phyloP scores from a whole-genome alignment of 768 basidiomycete genomes.

The Scleroderma citrinum region DNA sequence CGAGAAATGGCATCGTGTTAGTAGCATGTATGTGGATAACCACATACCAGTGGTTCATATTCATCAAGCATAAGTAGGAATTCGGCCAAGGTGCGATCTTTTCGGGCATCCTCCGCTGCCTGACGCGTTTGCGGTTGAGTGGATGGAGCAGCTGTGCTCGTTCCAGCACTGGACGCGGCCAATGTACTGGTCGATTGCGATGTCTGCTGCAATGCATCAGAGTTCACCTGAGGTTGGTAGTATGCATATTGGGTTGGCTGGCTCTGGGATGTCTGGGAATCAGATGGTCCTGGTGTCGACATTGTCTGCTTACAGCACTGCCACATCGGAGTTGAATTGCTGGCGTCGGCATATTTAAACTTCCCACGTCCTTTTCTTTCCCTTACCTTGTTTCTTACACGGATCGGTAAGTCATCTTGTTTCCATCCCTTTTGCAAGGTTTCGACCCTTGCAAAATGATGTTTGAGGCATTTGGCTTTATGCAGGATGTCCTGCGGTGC shows the following conservation, averaged over 20 bases:
- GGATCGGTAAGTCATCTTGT: too few relatives aligned
- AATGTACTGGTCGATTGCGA: slow-evolving; percentile 13
- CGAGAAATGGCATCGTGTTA: neutral
- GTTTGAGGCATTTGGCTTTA: slow-evolving; percentile 97
- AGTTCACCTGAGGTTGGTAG: slow-evolving; percentile 8
- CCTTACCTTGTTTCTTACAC: slow-evolving; percentile 7
- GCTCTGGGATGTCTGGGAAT: slow-evolving; percentile 27
- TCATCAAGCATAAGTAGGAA: slow-evolving; percentile 96
- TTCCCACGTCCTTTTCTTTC: slow-evolving; percentile 2
- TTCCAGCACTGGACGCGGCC: slow-evolving; percentile 13
- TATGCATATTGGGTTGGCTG: slow-evolving; percentile 18
- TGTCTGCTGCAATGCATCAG: slow-evolving; percentile 20
- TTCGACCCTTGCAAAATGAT: slow-evolving; percentile 42
- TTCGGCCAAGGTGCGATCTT: slow-evolving; percentile 87
- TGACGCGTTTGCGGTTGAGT: slow-evolving; percentile 51
- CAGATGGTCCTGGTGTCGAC: slow-evolving; percentile 28
- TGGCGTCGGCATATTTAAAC: slow-evolving; percentile 18
- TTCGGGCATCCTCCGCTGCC: slow-evolving; percentile 73
- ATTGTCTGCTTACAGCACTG: slow-evolving; percentile 18
- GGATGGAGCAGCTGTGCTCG: slow-evolving; percentile 6
- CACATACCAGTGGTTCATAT: slow-evolving; percentile 84
- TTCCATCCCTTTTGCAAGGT: too few relatives aligned
- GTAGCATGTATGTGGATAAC: neutral
- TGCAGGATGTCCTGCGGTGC: slow-evolving; percentile 63
- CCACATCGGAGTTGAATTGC: slow-evolving; percentile 24